Evolutionary conservation across 1,139 yeast species (phyloP), one percentile per base, ranked within the genome.

Genomic region (Lodderomyces orthopsilosis): DNA sequence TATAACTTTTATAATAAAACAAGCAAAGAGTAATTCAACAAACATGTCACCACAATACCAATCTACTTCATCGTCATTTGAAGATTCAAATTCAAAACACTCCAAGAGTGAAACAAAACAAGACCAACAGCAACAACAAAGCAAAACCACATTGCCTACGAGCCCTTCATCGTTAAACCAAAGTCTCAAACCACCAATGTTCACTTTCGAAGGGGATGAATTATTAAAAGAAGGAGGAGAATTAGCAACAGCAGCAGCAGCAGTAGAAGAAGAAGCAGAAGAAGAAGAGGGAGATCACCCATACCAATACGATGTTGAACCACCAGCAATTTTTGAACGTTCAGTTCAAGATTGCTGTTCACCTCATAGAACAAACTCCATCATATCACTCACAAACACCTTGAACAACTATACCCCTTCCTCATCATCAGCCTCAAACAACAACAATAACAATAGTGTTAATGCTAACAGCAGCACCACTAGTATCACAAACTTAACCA

Each of bases 241-340:
- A 21, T n/a, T n/a, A n/a, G n/a, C n/a, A n/a, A n/a, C n/a, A 5
- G 22, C 9, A 33, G 14, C 35, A 5, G 21, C 5, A 10, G 22
- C 4, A 34, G 26, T 9, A 12, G 40, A 28, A 17, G 23, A 24
- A 7, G 18, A 22, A 33, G 41, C 19, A 13, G 32, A 19, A 17
- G 38, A 18, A 4, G 3, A 19, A 5, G 26, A 22, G 4, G 26
- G 19, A n/a, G n/a, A 5, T n/a, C 4, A 34, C 24, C 24, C 24
- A 4, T 22, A 21, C 18, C 37, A 34, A 19, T n/a, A 22, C 10
- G 37, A 14, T 22, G n/a, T 17, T 23, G 22, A 23, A 24, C 17
- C 26, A 23, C 28, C 38, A 42, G 13, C 38, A 37, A 82, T 82
- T 49, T 82, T 82, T 55, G 88, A 82, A 58, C 64, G 88, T 42